Evolutionary conservation across 768 basidiomycete species (phyloP).

Genomic region (Phaeotremella fagi): DNA sequence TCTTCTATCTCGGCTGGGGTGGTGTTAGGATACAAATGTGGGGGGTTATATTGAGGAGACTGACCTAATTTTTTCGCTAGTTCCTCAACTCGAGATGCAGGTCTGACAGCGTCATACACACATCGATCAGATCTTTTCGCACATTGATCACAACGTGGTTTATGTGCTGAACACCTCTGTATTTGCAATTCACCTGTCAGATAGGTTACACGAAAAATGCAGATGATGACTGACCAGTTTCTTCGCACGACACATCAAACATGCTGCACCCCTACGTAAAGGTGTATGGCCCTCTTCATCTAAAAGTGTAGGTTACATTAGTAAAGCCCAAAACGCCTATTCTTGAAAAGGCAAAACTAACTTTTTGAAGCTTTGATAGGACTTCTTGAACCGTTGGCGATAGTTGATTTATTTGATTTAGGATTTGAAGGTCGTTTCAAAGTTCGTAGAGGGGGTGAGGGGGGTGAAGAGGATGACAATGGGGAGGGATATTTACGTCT

Average conservation of each 20-base stretch:
- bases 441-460: too few species aligned
- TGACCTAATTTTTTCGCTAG: conserved; percentile 30
- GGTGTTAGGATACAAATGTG: not conserved
- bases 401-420: too few species aligned
- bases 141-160: conserved; percentile 36
- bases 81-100: conserved; percentile 34
- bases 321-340: too few species aligned
- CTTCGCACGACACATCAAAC: conserved; percentile 39
- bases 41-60: not conserved
- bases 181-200: not conserved
- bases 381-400: too few species aligned
- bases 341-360: too few species aligned
- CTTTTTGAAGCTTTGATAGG: too few species aligned
- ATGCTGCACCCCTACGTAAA: conserved; percentile 31
- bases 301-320: too few species aligned
- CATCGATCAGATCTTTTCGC: conserved; percentile 33
- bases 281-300: conserved; percentile 4
- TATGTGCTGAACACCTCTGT: conserved; percentile 34
- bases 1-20: conserved; percentile 36
- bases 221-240: conserved; percentile 22
- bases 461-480: too few species aligned
- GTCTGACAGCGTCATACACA: conserved; percentile 33
- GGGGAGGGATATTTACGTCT: too few species aligned
- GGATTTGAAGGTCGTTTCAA: too few species aligned
- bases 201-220: too few species aligned